These are phyloP conservation scores for Dothiorella sarmentorum DNA, from an alignment of 2,329 filamentous ascomycete genomes.

Conservation along the genomic window DNA sequence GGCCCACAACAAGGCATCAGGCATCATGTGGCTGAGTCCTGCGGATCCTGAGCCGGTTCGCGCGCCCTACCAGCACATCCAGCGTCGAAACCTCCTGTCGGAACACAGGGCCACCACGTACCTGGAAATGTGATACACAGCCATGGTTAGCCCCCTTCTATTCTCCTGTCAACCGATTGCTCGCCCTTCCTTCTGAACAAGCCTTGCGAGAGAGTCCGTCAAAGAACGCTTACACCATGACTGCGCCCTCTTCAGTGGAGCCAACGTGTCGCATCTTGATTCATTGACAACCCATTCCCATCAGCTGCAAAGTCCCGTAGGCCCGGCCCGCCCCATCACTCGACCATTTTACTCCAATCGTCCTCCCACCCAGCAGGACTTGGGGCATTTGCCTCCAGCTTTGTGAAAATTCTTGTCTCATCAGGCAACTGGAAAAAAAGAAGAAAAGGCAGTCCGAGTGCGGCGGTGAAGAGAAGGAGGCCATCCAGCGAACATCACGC, in stretches of 20 bases:
- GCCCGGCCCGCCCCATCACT: neutral
- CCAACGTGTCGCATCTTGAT: neutral
- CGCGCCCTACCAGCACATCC: neutral
- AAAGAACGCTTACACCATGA: neutral
- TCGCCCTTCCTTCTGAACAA: neutral
- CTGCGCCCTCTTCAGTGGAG: neutral
- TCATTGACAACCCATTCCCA: neutral
- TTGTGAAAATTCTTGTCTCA: neutral
- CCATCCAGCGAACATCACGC: neutral
- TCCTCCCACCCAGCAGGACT: neutral
- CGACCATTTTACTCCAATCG: neutral
- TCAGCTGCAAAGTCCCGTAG: neutral
- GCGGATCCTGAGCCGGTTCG: neutral
- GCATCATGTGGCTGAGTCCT: constrained; percentile 6
- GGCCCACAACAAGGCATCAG: neutral
- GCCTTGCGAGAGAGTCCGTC: neutral
- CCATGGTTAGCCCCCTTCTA: neutral
- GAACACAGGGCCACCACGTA: neutral
- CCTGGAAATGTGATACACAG: neutral
- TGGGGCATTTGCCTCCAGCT: neutral
- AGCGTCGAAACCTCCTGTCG: neutral
- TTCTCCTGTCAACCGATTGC: neutral
- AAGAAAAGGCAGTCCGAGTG: neutral
- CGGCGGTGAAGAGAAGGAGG: neutral
- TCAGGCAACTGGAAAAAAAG: neutral